Evolutionary conservation across 2,329 filamentous ascomycete species (phyloP), one percentile per base, ranked within the genome.

Genomic region (Cyphellophora europaea): DNA sequence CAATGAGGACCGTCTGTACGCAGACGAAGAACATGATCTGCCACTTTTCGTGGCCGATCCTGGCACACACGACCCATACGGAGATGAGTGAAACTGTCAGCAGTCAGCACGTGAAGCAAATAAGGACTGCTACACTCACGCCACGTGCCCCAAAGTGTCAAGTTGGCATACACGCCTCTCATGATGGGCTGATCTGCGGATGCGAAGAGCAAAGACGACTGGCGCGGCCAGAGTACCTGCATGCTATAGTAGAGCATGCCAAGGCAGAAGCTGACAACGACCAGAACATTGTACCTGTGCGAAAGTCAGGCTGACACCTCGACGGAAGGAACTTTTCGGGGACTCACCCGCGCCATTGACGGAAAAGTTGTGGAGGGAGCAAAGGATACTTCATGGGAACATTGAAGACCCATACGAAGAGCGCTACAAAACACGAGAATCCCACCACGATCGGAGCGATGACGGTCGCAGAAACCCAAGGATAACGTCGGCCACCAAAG

Each of bases 191-290:
- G 17, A 17, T 42, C 17, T 3, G 39, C 39, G 11, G 39, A 28
- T 3, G 35, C 35, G 13, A 37, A 42, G 3, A 42, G 35, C 5
- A 38, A 28, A 8, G 35, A 25, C 8, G 39, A 35, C 18, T 36
- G 11, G 3, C 27, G 57, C 2, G 65, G 65, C 65, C 64, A 67
- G 12, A 67, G 53, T 10, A 67, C 53, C 8, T 55, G 64, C 40
- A 68, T 49, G 11, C 54, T 56, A 49, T 63, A 67, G 49, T 66
- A 69, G 6, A 66, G 50, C 59, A 65, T 66, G 19, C 58, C 58
- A n/a, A 55, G 59, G 31, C 65, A 54, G 4, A 55, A 54, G 2
- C 60, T 63, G 27, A 56, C 52, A 17, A 51, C 40, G 17, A 64
- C 53, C 30, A 64, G 53, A 34, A 58, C 62, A 19, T 55, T 50